A percentile compares a stretch with the other conserved stretches of the same genome.
phyloP scores from a whole-genome alignment of 345 rosid genomes.

The Zanthoxylum bungeanum region DNA sequence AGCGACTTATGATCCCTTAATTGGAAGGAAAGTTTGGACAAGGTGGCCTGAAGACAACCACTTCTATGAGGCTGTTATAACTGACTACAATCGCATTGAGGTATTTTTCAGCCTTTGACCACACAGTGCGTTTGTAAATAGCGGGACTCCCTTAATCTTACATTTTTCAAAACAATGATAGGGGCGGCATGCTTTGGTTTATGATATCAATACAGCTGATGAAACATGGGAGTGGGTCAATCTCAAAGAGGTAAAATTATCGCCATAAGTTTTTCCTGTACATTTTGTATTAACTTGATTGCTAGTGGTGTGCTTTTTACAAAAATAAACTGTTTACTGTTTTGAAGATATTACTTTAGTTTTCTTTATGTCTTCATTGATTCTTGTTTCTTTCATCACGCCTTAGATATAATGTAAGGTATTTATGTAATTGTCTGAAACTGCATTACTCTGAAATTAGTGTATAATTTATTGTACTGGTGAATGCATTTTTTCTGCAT shows the following conservation, averaged over 20 bases:
- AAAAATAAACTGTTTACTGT: background rate
- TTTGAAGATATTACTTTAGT: background rate
- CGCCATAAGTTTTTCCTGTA: background rate
- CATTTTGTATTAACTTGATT: background rate
- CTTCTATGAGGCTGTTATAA: conserved; percentile 87
- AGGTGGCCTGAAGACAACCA: conserved; percentile 94
- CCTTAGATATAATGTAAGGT: too few species aligned
- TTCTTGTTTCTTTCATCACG: background rate
- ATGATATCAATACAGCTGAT: conserved; percentile 67
- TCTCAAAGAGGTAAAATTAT: conserved; percentile 81
- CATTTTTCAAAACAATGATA: conserved; percentile 28
- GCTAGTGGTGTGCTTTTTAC: background rate
- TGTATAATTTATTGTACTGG: too few species aligned
- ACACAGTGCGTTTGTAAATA: conserved; percentile 7
- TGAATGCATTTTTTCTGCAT: too few species aligned
- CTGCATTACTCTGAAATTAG: background rate
- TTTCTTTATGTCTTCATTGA: background rate
- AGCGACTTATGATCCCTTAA: conserved; percentile 57
- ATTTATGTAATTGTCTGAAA: background rate
- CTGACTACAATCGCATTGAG: conserved; percentile 65
- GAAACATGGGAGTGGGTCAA: conserved; percentile 99
- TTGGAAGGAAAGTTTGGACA: conserved; percentile 93
- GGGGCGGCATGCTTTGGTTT: conserved; percentile 94
- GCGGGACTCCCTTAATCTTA: conserved; percentile 20
- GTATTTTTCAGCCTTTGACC: conserved; percentile 32